Conservation (phyloP, 1,139 yeast species). For the Scheffersomyces segobiensis region DNA sequence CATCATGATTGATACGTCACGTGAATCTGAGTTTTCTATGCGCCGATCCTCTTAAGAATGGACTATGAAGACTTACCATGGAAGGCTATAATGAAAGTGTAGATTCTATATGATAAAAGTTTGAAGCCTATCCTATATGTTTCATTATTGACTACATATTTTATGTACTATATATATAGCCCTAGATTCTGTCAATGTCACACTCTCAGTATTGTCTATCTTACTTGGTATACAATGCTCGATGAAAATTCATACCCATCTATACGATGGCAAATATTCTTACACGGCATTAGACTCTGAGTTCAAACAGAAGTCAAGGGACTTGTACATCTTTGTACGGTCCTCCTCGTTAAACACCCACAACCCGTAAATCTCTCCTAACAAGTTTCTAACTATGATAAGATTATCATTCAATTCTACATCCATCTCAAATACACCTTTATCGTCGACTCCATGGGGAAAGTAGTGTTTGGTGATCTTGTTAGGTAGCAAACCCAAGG, state of each 20-base stretch:
- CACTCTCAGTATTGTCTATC: not conserved
- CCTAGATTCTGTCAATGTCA: not conserved
- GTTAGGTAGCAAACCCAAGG: slow-evolving; percentile 73
- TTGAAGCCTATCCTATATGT: too few relatives aligned
- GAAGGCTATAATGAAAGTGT: too few relatives aligned
- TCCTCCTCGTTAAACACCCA: slow-evolving; percentile 86
- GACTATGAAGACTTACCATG: too few relatives aligned
- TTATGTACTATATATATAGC: too few relatives aligned
- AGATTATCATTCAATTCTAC: slow-evolving; percentile 79
- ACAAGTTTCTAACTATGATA: slow-evolving; percentile 72
- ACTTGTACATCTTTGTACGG: slow-evolving; percentile 58
- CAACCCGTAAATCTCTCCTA: slow-evolving; percentile 81
- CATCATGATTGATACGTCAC: not conserved
- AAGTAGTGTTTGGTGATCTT: slow-evolving; percentile 46
- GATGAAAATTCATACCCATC: not conserved
- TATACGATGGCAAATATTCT: not conserved
- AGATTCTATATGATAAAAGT: not conserved
- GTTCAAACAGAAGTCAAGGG: slow-evolving; percentile 59
- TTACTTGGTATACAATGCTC: not conserved
- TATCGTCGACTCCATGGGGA: slow-evolving; percentile 40
- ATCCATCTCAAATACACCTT: slow-evolving; percentile 56
- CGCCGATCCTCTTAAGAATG: too few relatives aligned
- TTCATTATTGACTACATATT: too few relatives aligned
- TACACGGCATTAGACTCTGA: slow-evolving; percentile 23
- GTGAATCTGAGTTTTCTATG: not conserved